Evolutionary conservation across 1,284 basidiomycete genomes (phyloP), one percentile per base, ranked within the genome.

Genomic region (Peniophora sp.): DNA sequence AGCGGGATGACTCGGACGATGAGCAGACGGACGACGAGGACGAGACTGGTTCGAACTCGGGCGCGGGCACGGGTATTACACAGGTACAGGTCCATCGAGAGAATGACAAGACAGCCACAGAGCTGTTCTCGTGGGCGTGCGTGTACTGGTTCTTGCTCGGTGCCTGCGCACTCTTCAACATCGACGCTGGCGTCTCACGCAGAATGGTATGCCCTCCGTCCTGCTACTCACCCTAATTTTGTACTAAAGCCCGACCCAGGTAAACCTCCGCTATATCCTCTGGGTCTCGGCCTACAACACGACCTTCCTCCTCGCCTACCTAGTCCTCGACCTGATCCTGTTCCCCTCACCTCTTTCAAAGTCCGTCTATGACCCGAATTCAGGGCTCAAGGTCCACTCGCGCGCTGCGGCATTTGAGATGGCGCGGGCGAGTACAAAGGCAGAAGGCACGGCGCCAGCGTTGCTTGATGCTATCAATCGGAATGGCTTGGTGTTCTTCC

Each of bases 231-330:
- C 17, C 5, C 16, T 44, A 12, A 19, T 43, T 43, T 32, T 2
- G 25, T 25, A 8, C 47, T 45, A 12, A 38, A 44, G 45, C 49
- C 27, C 9, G 38, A 46, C 34, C 16, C 57, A 95, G 92, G 88
- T 86, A 45, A 98, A 99, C 61, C 59, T 92, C 22, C 76, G 86
- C 1, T 99, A 99, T 65, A 83, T 96, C 39, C 66, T 94, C 22
- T 98, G 94, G 93, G 80, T 89, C 6, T 78, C 80, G 0, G 94
- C 92, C 1, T 97, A 85, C 79, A 99, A 98, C 66, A 84, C 87
- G 0, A 78, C 83, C 2, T 94, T 95, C 69, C 70, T 98, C 19
- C 73, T 93, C 9, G 82, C 80, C 2, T 97, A 97, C 65, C 73
- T 94, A 46, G 56, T 84, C 19, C 69, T 97, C 27, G 91, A 96